Evolutionary conservation across 163 green algal species (phyloP).

Genomic region (Volvox carteri): DNA sequence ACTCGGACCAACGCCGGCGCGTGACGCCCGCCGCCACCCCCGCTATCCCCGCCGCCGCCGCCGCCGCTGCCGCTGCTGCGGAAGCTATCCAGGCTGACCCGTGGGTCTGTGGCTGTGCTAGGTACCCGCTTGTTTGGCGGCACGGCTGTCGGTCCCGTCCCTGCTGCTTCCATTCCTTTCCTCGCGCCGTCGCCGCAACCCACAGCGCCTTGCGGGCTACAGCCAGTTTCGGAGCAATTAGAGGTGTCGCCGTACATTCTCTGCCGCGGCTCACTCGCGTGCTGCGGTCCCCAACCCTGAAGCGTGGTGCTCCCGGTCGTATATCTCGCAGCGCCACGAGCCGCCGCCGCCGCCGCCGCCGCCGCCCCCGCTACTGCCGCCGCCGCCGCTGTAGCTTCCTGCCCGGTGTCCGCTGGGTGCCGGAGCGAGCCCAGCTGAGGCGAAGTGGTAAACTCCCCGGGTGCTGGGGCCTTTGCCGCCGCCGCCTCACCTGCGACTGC

Average conservation of each 20-base stretch:
- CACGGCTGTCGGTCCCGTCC: background rate
- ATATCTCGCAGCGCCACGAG: background rate
- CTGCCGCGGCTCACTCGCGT: background rate
- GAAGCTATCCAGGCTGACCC: background rate
- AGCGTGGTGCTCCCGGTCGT: too few relatives aligned
- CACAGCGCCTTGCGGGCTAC: background rate
- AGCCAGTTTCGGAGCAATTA: background rate
- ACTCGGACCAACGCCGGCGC: constrained; percentile 18
- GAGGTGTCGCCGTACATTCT: background rate
- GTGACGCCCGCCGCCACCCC: background rate
- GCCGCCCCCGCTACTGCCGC: too few relatives aligned
- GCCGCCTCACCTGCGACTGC: too few relatives aligned
- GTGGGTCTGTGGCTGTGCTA: background rate
- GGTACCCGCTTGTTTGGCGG: too few relatives aligned
- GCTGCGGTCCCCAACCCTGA: background rate
- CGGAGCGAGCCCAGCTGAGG: background rate
- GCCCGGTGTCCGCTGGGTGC: too few relatives aligned
- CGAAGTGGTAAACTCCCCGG: background rate
- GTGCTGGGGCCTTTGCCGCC: background rate
- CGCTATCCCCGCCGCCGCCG: background rate
- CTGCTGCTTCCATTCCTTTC: too few relatives aligned
- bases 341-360: background rate
- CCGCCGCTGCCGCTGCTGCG: background rate
- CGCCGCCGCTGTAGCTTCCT: too few relatives aligned
- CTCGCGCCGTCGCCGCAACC: too few relatives aligned